These are phyloP conservation scores for Colletotrichum sidae DNA, from an alignment of 2,329 filamentous ascomycete genomes.

Conservation along the genomic window DNA sequence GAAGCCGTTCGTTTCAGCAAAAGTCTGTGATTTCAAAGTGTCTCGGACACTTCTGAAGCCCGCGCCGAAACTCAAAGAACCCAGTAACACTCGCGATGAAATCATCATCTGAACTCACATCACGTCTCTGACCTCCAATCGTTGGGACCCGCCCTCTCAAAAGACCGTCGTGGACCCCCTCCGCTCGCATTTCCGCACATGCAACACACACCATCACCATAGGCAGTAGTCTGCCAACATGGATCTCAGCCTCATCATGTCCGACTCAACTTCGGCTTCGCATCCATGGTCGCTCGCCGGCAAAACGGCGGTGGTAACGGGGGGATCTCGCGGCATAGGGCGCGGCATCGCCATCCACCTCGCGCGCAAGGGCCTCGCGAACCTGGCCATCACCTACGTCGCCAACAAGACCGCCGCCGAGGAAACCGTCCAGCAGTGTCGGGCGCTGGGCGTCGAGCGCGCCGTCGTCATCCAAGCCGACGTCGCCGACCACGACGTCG, in stretches of 20 bases:
- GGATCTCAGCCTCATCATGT: slow-evolving; percentile 19
- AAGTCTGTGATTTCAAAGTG: slow-evolving; percentile 1
- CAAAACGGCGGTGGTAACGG: slow-evolving; percentile 22
- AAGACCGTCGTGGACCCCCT: neutral
- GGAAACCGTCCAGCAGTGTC: slow-evolving; percentile 2
- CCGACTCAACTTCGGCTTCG: neutral
- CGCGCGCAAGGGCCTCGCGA: slow-evolving; percentile 13
- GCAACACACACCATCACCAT: neutral
- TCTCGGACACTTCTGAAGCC: slow-evolving; percentile 14
- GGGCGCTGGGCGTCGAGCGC: neutral
- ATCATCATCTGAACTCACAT: slow-evolving; percentile 6
- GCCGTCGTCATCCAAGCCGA: slow-evolving; percentile 6
- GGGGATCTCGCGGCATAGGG: slow-evolving; percentile 18
- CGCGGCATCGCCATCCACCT: slow-evolving; percentile 16
- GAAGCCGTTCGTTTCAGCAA: slow-evolving; percentile 4
- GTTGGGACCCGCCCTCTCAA: neutral
- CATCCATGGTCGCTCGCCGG: slow-evolving; percentile 15
- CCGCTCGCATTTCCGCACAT: neutral
- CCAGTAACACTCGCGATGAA: neutral
- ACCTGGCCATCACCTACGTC: slow-evolving; percentile 25
- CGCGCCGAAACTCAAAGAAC: slow-evolving; percentile 17
- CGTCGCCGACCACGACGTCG: slow-evolving; percentile 12
- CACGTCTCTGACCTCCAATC: neutral
- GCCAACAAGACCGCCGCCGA: slow-evolving; percentile 14
- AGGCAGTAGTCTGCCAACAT: neutral